Evolutionary conservation across 1,139 yeast genomes (phyloP), one percentile per base, ranked within the genome.

Genomic region (Arxiozyma bovina): DNA sequence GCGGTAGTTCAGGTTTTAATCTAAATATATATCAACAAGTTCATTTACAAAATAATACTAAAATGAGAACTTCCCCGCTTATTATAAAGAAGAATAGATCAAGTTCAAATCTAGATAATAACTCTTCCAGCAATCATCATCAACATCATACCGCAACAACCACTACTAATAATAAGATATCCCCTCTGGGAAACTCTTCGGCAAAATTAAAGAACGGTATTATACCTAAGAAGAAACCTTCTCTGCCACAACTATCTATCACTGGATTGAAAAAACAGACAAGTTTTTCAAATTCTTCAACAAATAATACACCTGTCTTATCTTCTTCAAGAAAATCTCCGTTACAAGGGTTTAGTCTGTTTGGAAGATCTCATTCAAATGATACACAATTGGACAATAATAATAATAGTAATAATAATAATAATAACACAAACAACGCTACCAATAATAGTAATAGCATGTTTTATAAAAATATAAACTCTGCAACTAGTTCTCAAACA

Each of bases 341-440:
- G 9, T 57, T 65, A 50, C 70, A 66, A 53, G 64, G 65, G 7
- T 66, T 67, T 55, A 65, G 66, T 3, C 55, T 67, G 4, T 67
- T 67, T 52, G 59, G 64, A 11, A 64, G 66, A 52, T 63, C 69
- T n/a, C 56, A 54, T 42, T 61, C 68, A 15, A 63, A 61, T 52
- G 68, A 66, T 42, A 25, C 43, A 42, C 42, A 45, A 23, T 27
- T n/a, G 11, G 20, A 30, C 20, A 22, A 4, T 41, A 23, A 25
- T 18, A 30, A 15, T n/a, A 23, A 41, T 6, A 48, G 23, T 21
- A 42, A 30, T 30, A 25, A 21, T 27, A 27, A 49, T n/a, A 49
- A 42, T 22, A 41, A 8, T 17, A 42, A 20, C 23, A 42, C 22
- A 18, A 42, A 42, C 20, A n/a, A n/a, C n/a, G n/a, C n/a, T n/a